phyloP scores from a whole-genome alignment of 2,329 filamentous ascomycete species.

The Pyricularia grisea region DNA sequence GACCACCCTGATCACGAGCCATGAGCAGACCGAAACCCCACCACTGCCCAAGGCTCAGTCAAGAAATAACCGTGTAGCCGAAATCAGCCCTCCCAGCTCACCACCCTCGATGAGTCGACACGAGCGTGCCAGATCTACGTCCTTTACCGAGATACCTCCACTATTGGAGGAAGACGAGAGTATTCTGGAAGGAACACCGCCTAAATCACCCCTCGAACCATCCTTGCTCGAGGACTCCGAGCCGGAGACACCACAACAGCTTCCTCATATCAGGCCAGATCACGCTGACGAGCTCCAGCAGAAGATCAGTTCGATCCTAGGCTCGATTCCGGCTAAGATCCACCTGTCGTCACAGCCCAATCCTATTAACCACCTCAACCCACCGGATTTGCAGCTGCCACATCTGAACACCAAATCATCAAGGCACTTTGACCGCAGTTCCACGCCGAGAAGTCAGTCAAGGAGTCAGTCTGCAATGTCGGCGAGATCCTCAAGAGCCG shows the following conservation, averaged over 20 bases:
- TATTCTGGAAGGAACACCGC: conserved; percentile 30
- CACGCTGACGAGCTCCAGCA: conserved; percentile 64
- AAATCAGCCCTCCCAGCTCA: conserved; percentile 38
- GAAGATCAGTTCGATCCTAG: conserved; percentile 71
- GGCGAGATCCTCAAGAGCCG: conserved; percentile 37
- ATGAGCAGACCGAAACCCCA: conserved; percentile 23
- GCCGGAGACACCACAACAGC: conserved; percentile 1
- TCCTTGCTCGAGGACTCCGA: conserved; percentile 37
- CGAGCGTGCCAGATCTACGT: conserved; percentile 16
- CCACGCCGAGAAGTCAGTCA: conserved; percentile 20
- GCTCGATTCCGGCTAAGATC: conserved; percentile 71
- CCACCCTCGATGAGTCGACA: conserved; percentile 21
- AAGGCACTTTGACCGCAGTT: conserved; percentile 5
- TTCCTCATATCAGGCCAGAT: conserved; percentile 25
- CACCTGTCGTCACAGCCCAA: conserved; percentile 53
- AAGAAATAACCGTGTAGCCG: conserved; percentile 19
- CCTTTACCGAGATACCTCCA: conserved; percentile 34
- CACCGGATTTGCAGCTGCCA: conserved; percentile 45
- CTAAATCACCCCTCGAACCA: conserved; percentile 31
- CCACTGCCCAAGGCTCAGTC: conserved; percentile 22
- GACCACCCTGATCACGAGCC: background rate
- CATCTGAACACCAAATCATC: conserved; percentile 22
- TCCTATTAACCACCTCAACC: conserved; percentile 43
- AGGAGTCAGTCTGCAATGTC: conserved; percentile 41
- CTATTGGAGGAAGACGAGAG: conserved; percentile 28